Evolutionary conservation across 208 protist species (phyloP).

Genomic region (Crithidia expoeki): DNA sequence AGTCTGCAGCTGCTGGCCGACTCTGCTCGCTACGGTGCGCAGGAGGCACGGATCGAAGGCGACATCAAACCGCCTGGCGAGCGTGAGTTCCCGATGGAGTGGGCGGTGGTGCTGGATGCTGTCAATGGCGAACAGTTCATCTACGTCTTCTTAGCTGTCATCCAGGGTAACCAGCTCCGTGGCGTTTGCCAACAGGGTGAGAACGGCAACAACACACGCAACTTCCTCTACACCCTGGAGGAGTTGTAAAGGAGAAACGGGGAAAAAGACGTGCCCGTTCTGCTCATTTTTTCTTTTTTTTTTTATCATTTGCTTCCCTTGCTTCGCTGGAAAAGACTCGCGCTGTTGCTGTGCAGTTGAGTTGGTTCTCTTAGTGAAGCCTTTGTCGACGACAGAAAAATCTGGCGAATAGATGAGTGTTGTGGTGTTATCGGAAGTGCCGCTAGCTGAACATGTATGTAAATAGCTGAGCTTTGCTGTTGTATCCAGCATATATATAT

Average conservation of each 20-base stretch:
- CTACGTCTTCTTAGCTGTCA: constrained; percentile 81
- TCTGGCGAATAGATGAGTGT: background rate
- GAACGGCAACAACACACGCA: constrained; percentile 59
- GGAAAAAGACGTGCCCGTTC: background rate
- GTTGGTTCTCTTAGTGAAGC: no score
- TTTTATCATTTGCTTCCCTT: no score
- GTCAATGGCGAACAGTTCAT: constrained; percentile 64
- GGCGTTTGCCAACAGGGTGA: constrained; percentile 76
- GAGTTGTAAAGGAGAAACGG: constrained; percentile 57
- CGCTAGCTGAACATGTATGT: background rate
- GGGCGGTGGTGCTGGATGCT: constrained; percentile 68
- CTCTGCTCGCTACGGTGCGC: constrained; percentile 58
- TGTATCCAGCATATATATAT: background rate
- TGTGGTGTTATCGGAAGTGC: background rate
- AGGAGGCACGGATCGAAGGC: constrained; percentile 81
- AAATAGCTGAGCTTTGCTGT: background rate
- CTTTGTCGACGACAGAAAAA: background rate
- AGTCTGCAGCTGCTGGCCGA: constrained; percentile 67
- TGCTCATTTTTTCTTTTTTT: constrained; percentile 14
- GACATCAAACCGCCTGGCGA: constrained; percentile 82
- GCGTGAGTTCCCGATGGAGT: constrained; percentile 89
- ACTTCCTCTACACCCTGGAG: constrained; percentile 85
- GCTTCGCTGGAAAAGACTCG: no score
- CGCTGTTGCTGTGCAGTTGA: background rate
- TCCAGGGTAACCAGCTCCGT: constrained; percentile 87